Percentiles rank a stretch among this genome's conserved stretches.
Conservation (phyloP, 2,329 filamentous ascomycete species). For the Colletotrichum horii region DNA sequence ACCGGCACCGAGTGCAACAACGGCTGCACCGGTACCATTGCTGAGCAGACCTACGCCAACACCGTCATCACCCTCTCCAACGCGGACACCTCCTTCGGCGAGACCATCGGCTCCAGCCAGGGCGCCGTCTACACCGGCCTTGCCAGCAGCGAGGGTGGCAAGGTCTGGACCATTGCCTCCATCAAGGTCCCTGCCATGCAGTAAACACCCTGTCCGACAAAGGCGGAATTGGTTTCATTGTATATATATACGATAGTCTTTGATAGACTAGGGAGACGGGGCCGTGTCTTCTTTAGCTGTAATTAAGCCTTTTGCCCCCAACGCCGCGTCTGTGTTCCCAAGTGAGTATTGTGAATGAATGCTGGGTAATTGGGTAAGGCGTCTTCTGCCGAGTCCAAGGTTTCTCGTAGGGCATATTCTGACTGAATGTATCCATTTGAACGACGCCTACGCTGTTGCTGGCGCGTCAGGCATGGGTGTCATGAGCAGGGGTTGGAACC, state of each 20-base stretch:
- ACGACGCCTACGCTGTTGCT: background rate
- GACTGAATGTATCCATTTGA: background rate
- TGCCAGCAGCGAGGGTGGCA: conserved; percentile 35
- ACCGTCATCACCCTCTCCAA: conserved; percentile 41
- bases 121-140: conserved; percentile 39
- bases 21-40: conserved; percentile 41
- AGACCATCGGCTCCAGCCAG: conserved; percentile 28
- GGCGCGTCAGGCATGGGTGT: background rate
- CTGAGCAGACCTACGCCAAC: conserved; percentile 41
- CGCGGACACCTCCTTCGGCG: conserved; percentile 33
- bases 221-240: background rate
- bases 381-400: background rate
- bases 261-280: background rate
- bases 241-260: background rate
- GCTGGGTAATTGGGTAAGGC: background rate
- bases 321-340: background rate
- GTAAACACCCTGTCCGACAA: background rate
- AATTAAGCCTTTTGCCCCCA: background rate
- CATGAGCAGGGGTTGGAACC: background rate
- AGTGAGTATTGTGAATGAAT: background rate
- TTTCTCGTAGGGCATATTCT: background rate
- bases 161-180: conserved; percentile 39
- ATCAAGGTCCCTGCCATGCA: conserved; percentile 35
- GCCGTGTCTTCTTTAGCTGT: background rate
- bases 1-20: conserved; percentile 46